Evolutionary conservation across 1,139 yeast species (phyloP), one percentile per base, ranked within the genome.

Genomic region (Torulaspora globosa): DNA sequence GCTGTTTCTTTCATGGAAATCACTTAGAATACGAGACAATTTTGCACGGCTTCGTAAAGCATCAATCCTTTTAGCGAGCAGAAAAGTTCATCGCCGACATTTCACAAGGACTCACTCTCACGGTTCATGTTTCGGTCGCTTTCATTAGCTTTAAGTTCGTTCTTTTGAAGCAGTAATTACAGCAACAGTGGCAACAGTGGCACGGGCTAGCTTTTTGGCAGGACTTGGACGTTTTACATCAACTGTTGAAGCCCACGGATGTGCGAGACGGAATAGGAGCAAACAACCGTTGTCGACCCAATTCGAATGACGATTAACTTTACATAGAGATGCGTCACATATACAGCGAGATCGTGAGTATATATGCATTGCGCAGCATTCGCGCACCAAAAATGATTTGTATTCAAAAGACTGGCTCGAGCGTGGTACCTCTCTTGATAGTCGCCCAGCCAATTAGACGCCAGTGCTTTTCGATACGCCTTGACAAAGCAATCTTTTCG

Each of bases 391-490:
- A 15, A 32, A 39, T 43, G 43, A 38, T 41, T 36, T 39, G 28
- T 41, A 36, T 60, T 64, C 29, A 70, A 55, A 70, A 70, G 50
- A 72, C 63, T 57, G 94, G 92, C 66, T 84, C 92, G 67, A 85
- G 77, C 48, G 88, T 82, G 52, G 89, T 82, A 72, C 98, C 98
- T 73, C 88, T 89, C 73, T 88, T 87, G 68, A 94, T 92, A 47
- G 97, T 88, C 59, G 98, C 99, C 99, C 99, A 94, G 62, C 99
- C 99, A 73, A 94, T 94, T 70, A 94, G 79, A 78, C 99, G 94
- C 96, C 97, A 94, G 72, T 94, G 99, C 80, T 90, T 92, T 68
- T 92, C 99, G 62, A 94, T 94, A 80, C 98, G 90, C 79, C 99
- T 86, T 37, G 97, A 89, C 65, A 94, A 76, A 43, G 99, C 99